These are phyloP conservation scores for Talaromyces pinophilus DNA, from an alignment of 2,329 filamentous ascomycete genomes.

Conservation along the genomic window DNA sequence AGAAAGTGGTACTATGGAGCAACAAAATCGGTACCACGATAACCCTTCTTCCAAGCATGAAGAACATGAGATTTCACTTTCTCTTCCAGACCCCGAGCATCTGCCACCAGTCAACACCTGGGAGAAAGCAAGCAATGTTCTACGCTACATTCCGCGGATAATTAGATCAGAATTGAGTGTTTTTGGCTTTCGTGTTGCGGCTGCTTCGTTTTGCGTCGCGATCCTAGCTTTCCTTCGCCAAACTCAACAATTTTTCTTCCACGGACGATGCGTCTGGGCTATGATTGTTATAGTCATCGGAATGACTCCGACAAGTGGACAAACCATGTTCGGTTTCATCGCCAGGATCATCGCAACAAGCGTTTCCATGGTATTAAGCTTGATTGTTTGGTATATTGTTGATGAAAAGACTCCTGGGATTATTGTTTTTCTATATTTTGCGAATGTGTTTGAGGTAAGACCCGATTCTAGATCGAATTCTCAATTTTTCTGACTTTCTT, in stretches of 20 bases:
- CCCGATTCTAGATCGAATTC: not conserved
- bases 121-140: constrained; percentile 61
- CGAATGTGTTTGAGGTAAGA: constrained; percentile 44
- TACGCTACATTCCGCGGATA: constrained; percentile 61
- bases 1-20: not conserved
- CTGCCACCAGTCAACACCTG: constrained; percentile 62
- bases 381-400: constrained; percentile 73
- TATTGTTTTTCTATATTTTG: constrained; percentile 69
- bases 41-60: constrained; percentile 56
- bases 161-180: constrained; percentile 64
- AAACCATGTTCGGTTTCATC: constrained; percentile 69
- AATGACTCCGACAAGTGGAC: constrained; percentile 68
- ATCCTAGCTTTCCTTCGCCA: constrained; percentile 65
- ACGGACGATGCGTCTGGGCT: constrained; percentile 72
- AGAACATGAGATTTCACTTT: constrained; percentile 41
- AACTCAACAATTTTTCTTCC: constrained; percentile 67
- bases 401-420: constrained; percentile 62
- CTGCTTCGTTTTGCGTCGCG: constrained; percentile 71
- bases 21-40: constrained; percentile 27
- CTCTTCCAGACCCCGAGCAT: constrained; percentile 68
- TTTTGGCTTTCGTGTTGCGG: constrained; percentile 71
- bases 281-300: constrained; percentile 75
- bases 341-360: constrained; percentile 65
- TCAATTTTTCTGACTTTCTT: not conserved
- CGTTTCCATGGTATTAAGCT: constrained; percentile 62